Evolutionary conservation across 768 basidiomycete species (phyloP), one percentile per base, ranked within the genome.

Genomic region (Podaxis pistillaris): DNA sequence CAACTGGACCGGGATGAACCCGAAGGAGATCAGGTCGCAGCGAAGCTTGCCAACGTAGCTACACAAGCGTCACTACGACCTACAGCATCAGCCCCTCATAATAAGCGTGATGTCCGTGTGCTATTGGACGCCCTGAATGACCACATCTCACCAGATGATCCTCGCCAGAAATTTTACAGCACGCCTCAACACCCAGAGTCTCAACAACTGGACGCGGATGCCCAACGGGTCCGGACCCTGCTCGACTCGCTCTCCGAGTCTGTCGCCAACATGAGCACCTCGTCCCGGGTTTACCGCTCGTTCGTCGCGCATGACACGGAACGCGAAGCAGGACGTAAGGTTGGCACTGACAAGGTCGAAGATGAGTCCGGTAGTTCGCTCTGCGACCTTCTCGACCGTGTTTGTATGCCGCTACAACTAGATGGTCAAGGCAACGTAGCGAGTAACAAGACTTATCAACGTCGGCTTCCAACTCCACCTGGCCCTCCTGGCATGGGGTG

Each of bases 1-100:
- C 85, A 91, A 69, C 78, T 94, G 11, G 85, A 86, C 64, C 83
- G 85, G n/a, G 44, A 61, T 5, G 30, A 19, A 47, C 40, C n/a
- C 7, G 12, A 36, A 22, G 22, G 40, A 4, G 30, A 3, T 22
- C 3, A 9, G 36, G 33, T 11, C 19, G 13, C 44, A 1, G 8
- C 26, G n/a, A 36, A 8, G 13, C 33, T 17, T 13, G 12, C 19
- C 7, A 89, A 15, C 82, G 81, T 62, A 80, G 82, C 58, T 17
- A 41, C 13, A 13, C 49, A 49, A 40, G 22, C 13, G 0, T 49
- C 44, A 30, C 15, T 9, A 22, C 37, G 11, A 4, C 50, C 37
- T 12, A 5, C 30, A 33, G 4, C 54, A 41, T n/a, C 36, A 4
- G 19, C 37, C n/a, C 13, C 55, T 38, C 56, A 30, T 33, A 41